These are phyloP conservation scores for Jacaranda mimosifolia DNA, from an alignment of 257 asterid species.

Conservation along the genomic window DNA sequence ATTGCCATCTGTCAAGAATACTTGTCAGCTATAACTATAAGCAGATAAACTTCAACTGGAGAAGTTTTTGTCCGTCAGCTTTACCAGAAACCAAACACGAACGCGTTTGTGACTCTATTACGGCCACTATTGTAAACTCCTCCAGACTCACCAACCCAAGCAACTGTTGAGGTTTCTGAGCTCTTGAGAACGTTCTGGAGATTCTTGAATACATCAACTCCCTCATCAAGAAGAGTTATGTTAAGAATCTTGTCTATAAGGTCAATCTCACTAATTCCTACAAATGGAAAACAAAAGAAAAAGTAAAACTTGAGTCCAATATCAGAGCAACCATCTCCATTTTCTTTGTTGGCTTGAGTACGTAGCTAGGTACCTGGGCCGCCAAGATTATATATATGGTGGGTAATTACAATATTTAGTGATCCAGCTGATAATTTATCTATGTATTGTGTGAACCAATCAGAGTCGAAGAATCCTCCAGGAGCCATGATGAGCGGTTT, in stretches of 20 bases:
- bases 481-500: conserved; percentile 63
- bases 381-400: conserved; percentile 84
- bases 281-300: background rate
- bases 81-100: conserved; percentile 75
- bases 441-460: conserved; percentile 59
- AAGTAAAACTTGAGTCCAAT: background rate
- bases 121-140: conserved; percentile 46
- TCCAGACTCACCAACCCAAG: conserved; percentile 50
- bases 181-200: conserved; percentile 24
- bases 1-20: background rate
- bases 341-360: conserved; percentile 25
- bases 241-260: conserved; percentile 38
- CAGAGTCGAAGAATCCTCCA: conserved; percentile 68
- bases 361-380: conserved; percentile 45
- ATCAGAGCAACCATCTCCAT: background rate
- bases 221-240: conserved; percentile 36
- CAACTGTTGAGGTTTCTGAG: conserved; percentile 27
- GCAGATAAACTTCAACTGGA: too few relatives aligned
- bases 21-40: background rate
- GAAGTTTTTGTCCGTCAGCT: too few relatives aligned
- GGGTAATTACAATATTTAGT: conserved; percentile 56
- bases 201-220: conserved; percentile 10
- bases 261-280: conserved; percentile 58
- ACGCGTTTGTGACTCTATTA: conserved; percentile 65
- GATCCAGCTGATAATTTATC: conserved; percentile 40